These are phyloP conservation scores for Venturia asperata DNA, from an alignment of 2,329 filamentous ascomycete species.

Conservation along the genomic window DNA sequence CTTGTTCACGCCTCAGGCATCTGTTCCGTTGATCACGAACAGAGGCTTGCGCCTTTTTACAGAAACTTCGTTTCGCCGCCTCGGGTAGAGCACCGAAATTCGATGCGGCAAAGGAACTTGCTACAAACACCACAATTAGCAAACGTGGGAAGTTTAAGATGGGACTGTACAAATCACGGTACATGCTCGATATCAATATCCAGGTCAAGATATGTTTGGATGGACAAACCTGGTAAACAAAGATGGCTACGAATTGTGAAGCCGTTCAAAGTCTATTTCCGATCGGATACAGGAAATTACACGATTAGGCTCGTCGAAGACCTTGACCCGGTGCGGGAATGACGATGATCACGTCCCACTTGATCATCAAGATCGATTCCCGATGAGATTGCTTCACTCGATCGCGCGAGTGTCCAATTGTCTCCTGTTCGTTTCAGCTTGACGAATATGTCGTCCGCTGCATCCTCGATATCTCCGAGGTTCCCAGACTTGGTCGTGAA, in stretches of 20 bases:
- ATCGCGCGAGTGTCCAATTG: not conserved
- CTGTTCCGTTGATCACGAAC: not conserved
- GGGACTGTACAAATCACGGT: not conserved
- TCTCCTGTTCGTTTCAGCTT: not conserved
- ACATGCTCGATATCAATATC: not conserved
- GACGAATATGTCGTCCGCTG: not conserved
- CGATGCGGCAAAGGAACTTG: not conserved
- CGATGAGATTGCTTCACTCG: not conserved
- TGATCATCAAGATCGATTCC: not conserved
- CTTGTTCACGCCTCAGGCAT: not conserved
- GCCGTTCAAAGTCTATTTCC: not conserved
- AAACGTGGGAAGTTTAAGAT: not conserved
- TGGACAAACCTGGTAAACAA: not conserved
- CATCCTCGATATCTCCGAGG: not conserved
- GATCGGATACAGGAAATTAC: not conserved
- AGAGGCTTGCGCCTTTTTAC: not conserved
- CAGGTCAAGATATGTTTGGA: not conserved
- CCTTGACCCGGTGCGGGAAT: not conserved
- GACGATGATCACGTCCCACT: not conserved
- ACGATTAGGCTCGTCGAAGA: not conserved
- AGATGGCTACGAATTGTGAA: not conserved
- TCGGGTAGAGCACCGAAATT: not conserved
- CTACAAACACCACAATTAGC: not conserved
- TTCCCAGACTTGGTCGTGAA: slow-evolving; percentile 1
- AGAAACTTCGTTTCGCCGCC: not conserved